phyloP scores from a whole-genome alignment of 371 early-diverging fungal genomes.

The Gilbertella persicaria region DNA sequence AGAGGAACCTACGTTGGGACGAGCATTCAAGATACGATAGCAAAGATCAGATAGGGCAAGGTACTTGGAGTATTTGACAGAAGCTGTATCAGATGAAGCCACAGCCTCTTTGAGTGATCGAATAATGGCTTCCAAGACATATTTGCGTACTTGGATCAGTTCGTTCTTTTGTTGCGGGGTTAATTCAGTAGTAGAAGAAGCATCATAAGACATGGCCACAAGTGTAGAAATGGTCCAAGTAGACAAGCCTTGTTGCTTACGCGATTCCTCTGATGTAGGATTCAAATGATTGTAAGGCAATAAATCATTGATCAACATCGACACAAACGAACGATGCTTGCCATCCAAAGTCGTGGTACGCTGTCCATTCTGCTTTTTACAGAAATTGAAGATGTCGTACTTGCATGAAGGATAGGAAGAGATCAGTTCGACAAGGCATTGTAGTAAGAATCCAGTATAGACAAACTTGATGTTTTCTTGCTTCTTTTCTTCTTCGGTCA shows the following conservation, averaged over 20 bases:
- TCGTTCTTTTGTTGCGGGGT: conserved; percentile 58
- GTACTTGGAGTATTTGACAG: conserved; percentile 70
- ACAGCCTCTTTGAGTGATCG: conserved; percentile 66
- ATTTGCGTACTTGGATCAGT: conserved; percentile 65
- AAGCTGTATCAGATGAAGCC: conserved; percentile 50
- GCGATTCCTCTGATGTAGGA: conserved; percentile 50
- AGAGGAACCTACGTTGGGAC: conserved; percentile 35
- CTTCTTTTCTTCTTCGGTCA: conserved; percentile 24
- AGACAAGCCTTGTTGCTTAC: conserved; percentile 65
- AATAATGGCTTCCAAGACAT: conserved; percentile 65
- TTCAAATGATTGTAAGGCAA: conserved; percentile 61
- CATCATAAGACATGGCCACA: conserved; percentile 59
- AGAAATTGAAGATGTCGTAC: conserved; percentile 66
- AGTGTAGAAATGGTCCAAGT: conserved; percentile 66
- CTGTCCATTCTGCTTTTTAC: conserved; percentile 45
- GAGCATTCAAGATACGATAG: conserved; percentile 65
- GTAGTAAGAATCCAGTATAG: conserved; percentile 84
- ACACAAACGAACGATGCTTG: conserved; percentile 40
- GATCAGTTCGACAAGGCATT: conserved; percentile 84
- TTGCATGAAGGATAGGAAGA: conserved; percentile 85
- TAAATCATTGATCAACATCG: conserved; percentile 63
- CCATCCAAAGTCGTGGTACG: conserved; percentile 39
- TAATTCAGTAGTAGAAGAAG: conserved; percentile 39
- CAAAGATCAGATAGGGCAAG: conserved; percentile 74
- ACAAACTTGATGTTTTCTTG: conserved; percentile 46